A percentile compares a stretch with the other conserved stretches of the same genome.
phyloP scores from a whole-genome alignment of 2,329 filamentous ascomycete species.

The Colletotrichum tamarilloi region DNA sequence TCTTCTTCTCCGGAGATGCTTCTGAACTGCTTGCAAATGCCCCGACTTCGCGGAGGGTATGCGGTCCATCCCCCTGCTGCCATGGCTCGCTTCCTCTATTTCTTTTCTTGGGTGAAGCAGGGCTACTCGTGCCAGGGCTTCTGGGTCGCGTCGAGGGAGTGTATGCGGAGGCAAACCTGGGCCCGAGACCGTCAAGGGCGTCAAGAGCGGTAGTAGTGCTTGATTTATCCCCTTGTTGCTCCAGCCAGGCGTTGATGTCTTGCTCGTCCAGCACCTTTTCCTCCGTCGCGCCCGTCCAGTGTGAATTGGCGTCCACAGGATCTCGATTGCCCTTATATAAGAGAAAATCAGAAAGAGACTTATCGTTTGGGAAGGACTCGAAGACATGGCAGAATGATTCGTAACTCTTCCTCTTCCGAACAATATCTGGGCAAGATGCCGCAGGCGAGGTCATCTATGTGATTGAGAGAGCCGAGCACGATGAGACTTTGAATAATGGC shows the following conservation, averaged over 20 bases:
- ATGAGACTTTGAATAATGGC: background rate
- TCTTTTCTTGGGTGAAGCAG: background rate
- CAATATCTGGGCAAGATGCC: background rate
- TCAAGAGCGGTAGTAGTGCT: background rate
- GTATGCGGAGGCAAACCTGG: background rate
- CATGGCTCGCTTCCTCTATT: background rate
- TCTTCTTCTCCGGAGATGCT: background rate
- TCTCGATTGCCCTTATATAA: background rate
- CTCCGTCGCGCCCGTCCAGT: background rate
- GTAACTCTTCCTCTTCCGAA: conserved; percentile 8
- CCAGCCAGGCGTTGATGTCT: background rate
- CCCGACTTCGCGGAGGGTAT: background rate
- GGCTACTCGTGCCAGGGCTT: background rate
- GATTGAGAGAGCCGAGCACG: background rate
- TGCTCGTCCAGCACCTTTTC: background rate
- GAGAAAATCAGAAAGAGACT: background rate
- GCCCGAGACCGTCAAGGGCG: background rate
- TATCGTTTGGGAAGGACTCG: background rate
- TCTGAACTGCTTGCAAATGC: background rate
- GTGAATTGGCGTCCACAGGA: no score
- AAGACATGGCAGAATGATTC: background rate
- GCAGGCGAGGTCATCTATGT: background rate
- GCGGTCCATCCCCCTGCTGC: background rate
- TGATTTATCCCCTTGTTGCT: background rate
- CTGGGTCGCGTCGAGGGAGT: background rate